These are phyloP conservation scores for Neurospora sp. DNA, from an alignment of 495 filamentous ascomycete genomes.

Conservation along the genomic window DNA sequence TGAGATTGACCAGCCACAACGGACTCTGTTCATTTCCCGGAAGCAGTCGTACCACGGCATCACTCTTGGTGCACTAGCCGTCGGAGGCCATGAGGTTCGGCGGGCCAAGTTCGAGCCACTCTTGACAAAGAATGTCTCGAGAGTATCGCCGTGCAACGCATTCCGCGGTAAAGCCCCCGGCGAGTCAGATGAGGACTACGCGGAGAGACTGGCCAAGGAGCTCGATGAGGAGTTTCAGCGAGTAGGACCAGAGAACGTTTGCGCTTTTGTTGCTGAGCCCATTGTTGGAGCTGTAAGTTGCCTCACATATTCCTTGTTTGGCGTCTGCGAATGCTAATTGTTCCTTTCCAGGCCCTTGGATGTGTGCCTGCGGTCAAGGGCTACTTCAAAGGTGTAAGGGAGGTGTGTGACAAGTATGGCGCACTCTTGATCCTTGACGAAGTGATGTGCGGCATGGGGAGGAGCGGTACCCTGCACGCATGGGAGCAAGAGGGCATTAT, in stretches of 20 bases:
- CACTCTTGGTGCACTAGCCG: slow-evolving; percentile 55
- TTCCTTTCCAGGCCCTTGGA: slow-evolving; percentile 39
- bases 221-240: slow-evolving; percentile 65
- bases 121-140: slow-evolving; percentile 48
- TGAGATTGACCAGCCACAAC: slow-evolving; percentile 33
- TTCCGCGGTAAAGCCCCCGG: slow-evolving; percentile 24
- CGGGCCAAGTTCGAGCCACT: slow-evolving; percentile 58
- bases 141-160: slow-evolving; percentile 56
- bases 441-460: slow-evolving; percentile 72
- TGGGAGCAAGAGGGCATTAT: slow-evolving; percentile 53
- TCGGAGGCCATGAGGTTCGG: slow-evolving; percentile 53
- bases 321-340: not conserved
- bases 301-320: not conserved
- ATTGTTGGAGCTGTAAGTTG: slow-evolving; percentile 41
- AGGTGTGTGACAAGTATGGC: slow-evolving; percentile 61
- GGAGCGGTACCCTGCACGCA: slow-evolving; percentile 55
- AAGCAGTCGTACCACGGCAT: slow-evolving; percentile 67
- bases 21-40: slow-evolving; percentile 54
- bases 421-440: slow-evolving; percentile 69
- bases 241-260: slow-evolving; percentile 61
- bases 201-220: slow-evolving; percentile 49
- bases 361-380: slow-evolving; percentile 57
- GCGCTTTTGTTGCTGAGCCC: slow-evolving; percentile 69
- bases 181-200: slow-evolving; percentile 31
- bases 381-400: slow-evolving; percentile 59